Base-by-base conservation (phyloP, 176 grass and related monocot species). In the Stipa capillata region DNA sequence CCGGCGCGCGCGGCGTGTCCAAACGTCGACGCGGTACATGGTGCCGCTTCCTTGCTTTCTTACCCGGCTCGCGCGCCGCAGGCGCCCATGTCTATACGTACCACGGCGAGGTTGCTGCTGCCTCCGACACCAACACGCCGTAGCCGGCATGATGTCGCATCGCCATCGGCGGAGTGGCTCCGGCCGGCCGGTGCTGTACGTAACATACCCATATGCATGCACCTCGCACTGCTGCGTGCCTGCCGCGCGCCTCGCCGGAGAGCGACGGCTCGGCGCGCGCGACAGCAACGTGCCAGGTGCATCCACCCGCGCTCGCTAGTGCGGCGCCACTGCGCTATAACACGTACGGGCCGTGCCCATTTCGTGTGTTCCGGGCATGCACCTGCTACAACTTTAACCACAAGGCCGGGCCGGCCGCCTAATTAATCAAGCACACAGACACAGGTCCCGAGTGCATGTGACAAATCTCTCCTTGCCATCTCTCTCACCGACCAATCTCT, bases 261-360 rank as follows among this genome's bases (percentile, higher is more conserved):
- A 73, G 67, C 67, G 40, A 88, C 37, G 80, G 11, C 27, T 34
- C 73, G 83, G 24, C 55, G 33, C 79, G 76, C 84, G 36, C n/a
- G 57, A 73, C 48, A 40, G 28, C 7, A 83, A 45, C 73, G 5
- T 33, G 20, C 25, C 64, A 43, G 77, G 49, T 32, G 63, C 63
- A n/a, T 54, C 25, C 37, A 58, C 32, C 25, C 52, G n/a, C n/a
- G n/a, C n/a, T n/a, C n/a, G n/a, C n/a, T n/a, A n/a, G 37, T 40
- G 23, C 68, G 55, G 45, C 65, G 68, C 10, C 48, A 9, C 73
- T 21, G 29, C 64, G n/a, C n/a, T n/a, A n/a, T 18, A 45, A 4
- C 59, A 28, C 68, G 69, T 77, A 70, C 64, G n/a, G 75, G 12
- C 58, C 58, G 42, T 42, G 75, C 3, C 39, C 25, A 63, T 77